Percentiles rank a stretch among this genome's conserved stretches.
phyloP scores from a whole-genome alignment of 2,329 filamentous ascomycete species.

The Septoria linicola region DNA sequence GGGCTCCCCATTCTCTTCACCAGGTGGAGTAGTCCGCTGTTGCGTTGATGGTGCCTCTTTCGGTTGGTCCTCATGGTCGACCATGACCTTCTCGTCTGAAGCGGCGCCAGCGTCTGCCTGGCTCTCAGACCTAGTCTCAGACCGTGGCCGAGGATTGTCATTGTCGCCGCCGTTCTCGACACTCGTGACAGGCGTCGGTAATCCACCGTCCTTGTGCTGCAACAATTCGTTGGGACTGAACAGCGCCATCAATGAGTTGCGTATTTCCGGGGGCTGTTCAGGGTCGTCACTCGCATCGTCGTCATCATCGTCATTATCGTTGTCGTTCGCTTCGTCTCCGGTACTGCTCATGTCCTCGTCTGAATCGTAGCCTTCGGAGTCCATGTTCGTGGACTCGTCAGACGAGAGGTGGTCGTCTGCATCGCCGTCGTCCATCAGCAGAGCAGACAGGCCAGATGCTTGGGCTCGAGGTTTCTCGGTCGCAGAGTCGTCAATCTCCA shows the following conservation, averaged over 20 bases:
- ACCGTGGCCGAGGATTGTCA: slow-evolving; percentile 23
- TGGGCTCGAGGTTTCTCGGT: neutral
- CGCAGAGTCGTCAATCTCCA: slow-evolving; percentile 8
- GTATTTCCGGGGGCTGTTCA: slow-evolving; percentile 19
- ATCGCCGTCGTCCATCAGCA: slow-evolving; percentile 39
- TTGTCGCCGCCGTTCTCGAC: slow-evolving; percentile 33
- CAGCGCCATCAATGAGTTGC: slow-evolving; percentile 32
- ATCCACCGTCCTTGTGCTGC: slow-evolving; percentile 31
- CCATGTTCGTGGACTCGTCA: slow-evolving; percentile 43
- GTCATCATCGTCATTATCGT: slow-evolving; percentile 33
- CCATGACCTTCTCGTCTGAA: neutral
- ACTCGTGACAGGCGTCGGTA: slow-evolving; percentile 37
- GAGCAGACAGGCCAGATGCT: neutral
- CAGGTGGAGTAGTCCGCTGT: neutral
- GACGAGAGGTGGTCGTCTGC: slow-evolving; percentile 41
- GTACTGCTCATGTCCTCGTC: slow-evolving; percentile 40
- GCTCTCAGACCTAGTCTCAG: slow-evolving; percentile 23
- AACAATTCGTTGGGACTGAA: slow-evolving; percentile 29
- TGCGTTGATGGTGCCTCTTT: neutral
- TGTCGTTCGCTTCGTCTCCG: slow-evolving; percentile 38
- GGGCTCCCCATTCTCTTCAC: neutral
- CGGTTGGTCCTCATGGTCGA: neutral
- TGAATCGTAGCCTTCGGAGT: slow-evolving; percentile 36
- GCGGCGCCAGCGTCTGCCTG: slow-evolving; percentile 21
- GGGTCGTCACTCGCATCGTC: slow-evolving; percentile 28